These are phyloP conservation scores for Geranium incanum DNA, from an alignment of 441 rosid species.

Conservation along the genomic window DNA sequence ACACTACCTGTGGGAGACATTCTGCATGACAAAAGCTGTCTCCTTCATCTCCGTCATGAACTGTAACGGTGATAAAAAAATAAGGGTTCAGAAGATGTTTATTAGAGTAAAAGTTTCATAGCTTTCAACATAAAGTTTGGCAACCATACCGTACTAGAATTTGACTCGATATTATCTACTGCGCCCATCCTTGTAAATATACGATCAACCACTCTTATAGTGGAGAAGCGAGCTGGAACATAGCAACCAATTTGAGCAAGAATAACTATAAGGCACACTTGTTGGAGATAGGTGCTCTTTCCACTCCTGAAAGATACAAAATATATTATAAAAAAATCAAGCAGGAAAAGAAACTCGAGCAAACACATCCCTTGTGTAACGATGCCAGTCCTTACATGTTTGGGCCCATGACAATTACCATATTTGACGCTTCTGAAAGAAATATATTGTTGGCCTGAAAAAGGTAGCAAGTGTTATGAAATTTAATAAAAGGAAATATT, in stretches of 20 bases:
- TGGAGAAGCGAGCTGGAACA: slow-evolving; percentile 83
- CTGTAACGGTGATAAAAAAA: slow-evolving; percentile 31
- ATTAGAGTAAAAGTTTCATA: slow-evolving; percentile 1
- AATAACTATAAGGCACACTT: slow-evolving; percentile 83
- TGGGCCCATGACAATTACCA: slow-evolving; percentile 89
- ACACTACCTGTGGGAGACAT: slow-evolving; percentile 62
- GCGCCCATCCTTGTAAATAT: slow-evolving; percentile 97
- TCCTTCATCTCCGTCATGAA: slow-evolving; percentile 99
- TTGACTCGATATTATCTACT: slow-evolving; percentile 78
- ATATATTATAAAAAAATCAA: not conserved
- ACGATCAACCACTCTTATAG: slow-evolving; percentile 79
- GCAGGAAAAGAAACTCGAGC: not conserved
- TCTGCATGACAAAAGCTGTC: slow-evolving; percentile 94
- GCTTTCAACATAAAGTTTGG: slow-evolving; percentile 17
- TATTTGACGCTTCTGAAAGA: slow-evolving; percentile 87
- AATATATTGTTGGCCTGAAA: slow-evolving; percentile 88
- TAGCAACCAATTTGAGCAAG: slow-evolving; percentile 98
- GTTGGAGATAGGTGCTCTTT: slow-evolving; percentile 98
- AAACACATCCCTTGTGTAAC: slow-evolving; percentile 4
- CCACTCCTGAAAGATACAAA: slow-evolving; percentile 66
- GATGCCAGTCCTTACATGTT: slow-evolving; percentile 64
- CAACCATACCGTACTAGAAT: slow-evolving; percentile 79
- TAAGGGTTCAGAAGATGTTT: not conserved
- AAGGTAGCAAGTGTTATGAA: slow-evolving; percentile 18
- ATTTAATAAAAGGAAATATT: slow-evolving; percentile 12